Evolutionary conservation across 148 eudicot species (phyloP).

Genomic region (Spergularia marina): DNA sequence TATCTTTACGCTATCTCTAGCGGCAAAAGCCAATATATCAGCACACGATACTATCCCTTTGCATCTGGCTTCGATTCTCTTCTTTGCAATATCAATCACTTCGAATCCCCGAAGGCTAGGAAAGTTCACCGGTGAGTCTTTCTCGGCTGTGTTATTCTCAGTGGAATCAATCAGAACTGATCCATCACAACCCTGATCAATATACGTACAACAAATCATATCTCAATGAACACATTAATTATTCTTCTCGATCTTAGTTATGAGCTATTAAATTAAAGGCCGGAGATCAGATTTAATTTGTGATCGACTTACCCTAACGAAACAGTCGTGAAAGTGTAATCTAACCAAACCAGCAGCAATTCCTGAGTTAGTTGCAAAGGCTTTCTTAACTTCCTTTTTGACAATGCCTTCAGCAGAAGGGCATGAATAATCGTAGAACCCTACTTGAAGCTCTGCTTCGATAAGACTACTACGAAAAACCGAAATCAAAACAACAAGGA

Average conservation of each 20-base stretch:
- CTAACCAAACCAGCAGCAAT: no score
- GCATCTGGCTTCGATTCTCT: slow-evolving; percentile 51
- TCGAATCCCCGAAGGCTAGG: slow-evolving; percentile 74
- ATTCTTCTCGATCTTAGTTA: no score
- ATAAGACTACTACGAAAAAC: no score
- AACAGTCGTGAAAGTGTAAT: no score
- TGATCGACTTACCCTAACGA: neutral
- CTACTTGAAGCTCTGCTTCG: no score
- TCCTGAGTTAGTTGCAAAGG: no score
- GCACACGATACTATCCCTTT: slow-evolving; percentile 40
- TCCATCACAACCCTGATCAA: slow-evolving; percentile 68
- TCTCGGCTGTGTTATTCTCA: slow-evolving; percentile 58
- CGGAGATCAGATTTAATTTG: neutral
- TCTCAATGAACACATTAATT: no score
- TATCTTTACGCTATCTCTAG: slow-evolving; percentile 26
- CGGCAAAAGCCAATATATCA: slow-evolving; percentile 29
- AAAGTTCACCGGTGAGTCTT: slow-evolving; percentile 59
- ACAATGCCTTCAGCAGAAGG: no score
- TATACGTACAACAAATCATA: neutral
- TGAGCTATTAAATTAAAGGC: no score
- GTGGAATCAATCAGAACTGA: slow-evolving; percentile 75
- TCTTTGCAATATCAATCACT: slow-evolving; percentile 68
- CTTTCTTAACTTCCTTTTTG: no score
- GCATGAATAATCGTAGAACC: no score
- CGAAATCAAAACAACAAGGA: no score